These are phyloP conservation scores for Penstemon barbatus DNA, from an alignment of 257 asterid species.

Conservation along the genomic window DNA sequence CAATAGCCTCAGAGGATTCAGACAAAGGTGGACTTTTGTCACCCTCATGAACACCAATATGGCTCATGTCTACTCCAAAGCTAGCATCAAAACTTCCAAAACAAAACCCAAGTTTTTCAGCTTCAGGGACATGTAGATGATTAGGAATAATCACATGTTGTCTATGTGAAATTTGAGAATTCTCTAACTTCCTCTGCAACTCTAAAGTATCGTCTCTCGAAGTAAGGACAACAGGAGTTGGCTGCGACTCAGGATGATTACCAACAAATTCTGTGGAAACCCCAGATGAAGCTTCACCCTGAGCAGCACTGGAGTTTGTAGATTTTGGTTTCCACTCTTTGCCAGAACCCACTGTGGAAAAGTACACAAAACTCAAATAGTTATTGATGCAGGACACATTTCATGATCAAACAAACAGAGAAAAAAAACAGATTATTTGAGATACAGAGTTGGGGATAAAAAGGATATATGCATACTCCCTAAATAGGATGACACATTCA, in stretches of 20 bases:
- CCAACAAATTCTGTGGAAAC: conserved; percentile 45
- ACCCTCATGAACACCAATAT: conserved; percentile 28
- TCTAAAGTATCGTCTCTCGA: conserved; percentile 53
- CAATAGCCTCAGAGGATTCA: conserved; percentile 43
- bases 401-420: neutral
- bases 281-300: conserved; percentile 50
- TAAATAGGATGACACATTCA: neutral
- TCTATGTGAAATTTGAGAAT: conserved; percentile 37
- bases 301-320: conserved; percentile 45
- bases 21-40: conserved; percentile 38
- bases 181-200: conserved; percentile 45
- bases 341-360: conserved; percentile 54
- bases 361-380: conserved; percentile 29
- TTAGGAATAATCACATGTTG: conserved; percentile 62
- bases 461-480: neutral
- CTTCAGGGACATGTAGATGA: conserved; percentile 62
- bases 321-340: conserved; percentile 96
- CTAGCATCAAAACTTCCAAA: conserved; percentile 64
- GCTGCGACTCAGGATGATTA: conserved; percentile 39
- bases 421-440: neutral
- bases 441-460: too few species aligned
- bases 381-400: neutral
- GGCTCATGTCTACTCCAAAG: conserved; percentile 43
- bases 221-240: conserved; percentile 36
- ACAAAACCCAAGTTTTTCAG: conserved; percentile 60